A percentile compares a stretch with the other conserved stretches of the same genome.
phyloP scores from a whole-genome alignment of 2,329 filamentous ascomycete species.

The Pseudogymnoascus sp. region DNA sequence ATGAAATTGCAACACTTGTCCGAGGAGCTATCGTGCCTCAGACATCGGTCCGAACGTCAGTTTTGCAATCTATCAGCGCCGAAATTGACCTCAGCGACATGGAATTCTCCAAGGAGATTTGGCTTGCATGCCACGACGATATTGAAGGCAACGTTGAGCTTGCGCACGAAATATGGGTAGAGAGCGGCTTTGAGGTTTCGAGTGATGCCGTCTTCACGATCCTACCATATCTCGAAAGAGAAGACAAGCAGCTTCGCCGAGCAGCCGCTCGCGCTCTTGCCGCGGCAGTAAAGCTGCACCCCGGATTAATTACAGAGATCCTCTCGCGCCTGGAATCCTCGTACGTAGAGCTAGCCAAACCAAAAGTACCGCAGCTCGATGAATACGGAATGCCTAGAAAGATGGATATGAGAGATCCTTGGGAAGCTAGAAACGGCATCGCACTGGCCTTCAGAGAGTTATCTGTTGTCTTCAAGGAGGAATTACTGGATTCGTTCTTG shows the following conservation, averaged over 20 bases:
- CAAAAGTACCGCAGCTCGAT: conserved; percentile 74
- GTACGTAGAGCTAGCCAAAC: conserved; percentile 74
- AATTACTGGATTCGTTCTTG: conserved; percentile 68
- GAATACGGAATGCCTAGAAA: conserved; percentile 93
- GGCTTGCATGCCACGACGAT: conserved; percentile 88
- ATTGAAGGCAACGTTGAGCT: conserved; percentile 77
- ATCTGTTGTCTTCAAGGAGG: conserved; percentile 56
- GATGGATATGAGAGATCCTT: conserved; percentile 76
- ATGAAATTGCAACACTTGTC: conserved; percentile 69
- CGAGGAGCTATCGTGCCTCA: conserved; percentile 73
- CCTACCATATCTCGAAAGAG: conserved; percentile 69
- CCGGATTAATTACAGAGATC: conserved; percentile 50
- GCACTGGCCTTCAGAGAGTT: conserved; percentile 81
- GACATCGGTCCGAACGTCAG: conserved; percentile 68
- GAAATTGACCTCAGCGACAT: conserved; percentile 88
- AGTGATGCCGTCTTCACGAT: conserved; percentile 57
- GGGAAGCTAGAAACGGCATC: conserved; percentile 85
- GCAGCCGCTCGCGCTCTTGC: conserved; percentile 76
- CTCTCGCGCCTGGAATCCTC: conserved; percentile 57
- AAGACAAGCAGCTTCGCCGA: conserved; percentile 72
- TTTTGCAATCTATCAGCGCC: conserved; percentile 80
- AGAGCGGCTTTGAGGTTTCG: conserved; percentile 68
- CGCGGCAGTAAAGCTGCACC: conserved; percentile 57
- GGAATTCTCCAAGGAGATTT: conserved; percentile 80
- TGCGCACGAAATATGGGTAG: conserved; percentile 87